Evolutionary conservation across 371 early-diverging fungal species (phyloP).

Genomic region (Basidiobolus meristosporus): DNA sequence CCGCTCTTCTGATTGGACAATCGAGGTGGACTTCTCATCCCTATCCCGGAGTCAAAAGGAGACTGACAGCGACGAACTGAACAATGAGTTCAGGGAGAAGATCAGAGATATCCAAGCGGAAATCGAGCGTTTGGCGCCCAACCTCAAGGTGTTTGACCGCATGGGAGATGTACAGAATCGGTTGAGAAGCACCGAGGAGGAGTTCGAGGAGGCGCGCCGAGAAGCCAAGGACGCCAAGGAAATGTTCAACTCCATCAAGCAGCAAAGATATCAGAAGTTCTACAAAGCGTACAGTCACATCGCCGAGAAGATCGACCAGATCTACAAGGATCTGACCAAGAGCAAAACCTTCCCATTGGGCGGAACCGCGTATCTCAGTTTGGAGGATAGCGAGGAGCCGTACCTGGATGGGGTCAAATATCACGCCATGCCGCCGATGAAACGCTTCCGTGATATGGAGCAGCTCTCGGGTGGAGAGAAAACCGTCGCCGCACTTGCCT

Average conservation of each 20-base stretch:
- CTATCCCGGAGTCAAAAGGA: constrained; percentile 12
- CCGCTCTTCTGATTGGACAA: constrained; percentile 16
- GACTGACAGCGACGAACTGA: constrained; percentile 8
- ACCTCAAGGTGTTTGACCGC: constrained; percentile 70
- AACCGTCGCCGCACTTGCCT: constrained; percentile 92
- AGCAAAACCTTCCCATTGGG: constrained; percentile 62
- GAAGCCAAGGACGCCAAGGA: constrained; percentile 63
- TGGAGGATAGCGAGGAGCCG: constrained; percentile 92
- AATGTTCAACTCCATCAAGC: constrained; percentile 60
- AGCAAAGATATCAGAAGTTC: constrained; percentile 64
- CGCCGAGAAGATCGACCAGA: constrained; percentile 66
- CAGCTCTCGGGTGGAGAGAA: constrained; percentile 99
- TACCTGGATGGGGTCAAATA: constrained; percentile 87
- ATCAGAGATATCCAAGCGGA: constrained; percentile 40
- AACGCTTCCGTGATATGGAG: constrained; percentile 98
- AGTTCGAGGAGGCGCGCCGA: constrained; percentile 58
- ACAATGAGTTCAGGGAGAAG: constrained; percentile 38
- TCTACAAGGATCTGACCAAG: constrained; percentile 91
- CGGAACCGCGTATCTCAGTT: constrained; percentile 87
- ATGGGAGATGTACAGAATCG: constrained; percentile 65
- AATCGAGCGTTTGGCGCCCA: constrained; percentile 78
- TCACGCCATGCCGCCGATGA: constrained; percentile 99
- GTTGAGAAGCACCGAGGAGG: constrained; percentile 52
- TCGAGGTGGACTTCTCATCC: constrained; percentile 14
- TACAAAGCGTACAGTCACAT: constrained; percentile 82